Evolutionary conservation across 768 basidiomycete genomes (phyloP).

Genomic region (Leccinum boreale): DNA sequence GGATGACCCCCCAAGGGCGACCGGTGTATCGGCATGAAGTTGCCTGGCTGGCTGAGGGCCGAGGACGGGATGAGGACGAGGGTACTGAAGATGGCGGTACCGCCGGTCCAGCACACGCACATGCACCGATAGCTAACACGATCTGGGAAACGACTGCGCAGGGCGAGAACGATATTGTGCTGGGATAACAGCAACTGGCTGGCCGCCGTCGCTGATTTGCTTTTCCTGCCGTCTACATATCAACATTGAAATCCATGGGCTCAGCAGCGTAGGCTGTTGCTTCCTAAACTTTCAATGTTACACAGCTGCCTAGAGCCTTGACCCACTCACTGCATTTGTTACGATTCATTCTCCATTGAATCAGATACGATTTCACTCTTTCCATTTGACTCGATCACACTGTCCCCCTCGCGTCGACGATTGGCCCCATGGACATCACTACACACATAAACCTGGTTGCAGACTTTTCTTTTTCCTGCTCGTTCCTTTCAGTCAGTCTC

Average conservation of each 20-base stretch:
- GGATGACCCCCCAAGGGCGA: conserved; percentile 27
- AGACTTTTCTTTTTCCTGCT: conserved; percentile 6
- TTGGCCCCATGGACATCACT: conserved; percentile 9
- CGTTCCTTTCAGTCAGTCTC: background rate
- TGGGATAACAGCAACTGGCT: conserved; percentile 20
- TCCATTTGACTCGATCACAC: conserved; percentile 1
- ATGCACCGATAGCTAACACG: conserved; percentile 21
- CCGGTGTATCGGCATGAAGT: conserved; percentile 29
- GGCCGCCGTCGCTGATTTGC: conserved; percentile 2
- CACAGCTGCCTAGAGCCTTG: background rate
- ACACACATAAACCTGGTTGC: conserved; percentile 10
- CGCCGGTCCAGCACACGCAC: conserved; percentile 20
- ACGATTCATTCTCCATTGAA: conserved; percentile 3
- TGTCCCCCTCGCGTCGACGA: background rate
- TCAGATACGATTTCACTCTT: background rate
- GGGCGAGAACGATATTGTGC: conserved; percentile 29
- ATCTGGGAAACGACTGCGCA: conserved; percentile 29
- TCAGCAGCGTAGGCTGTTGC: conserved; percentile 1
- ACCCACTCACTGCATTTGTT: conserved; percentile 5
- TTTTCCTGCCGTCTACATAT: background rate
- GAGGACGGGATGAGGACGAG: conserved; percentile 18
- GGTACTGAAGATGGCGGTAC: conserved; percentile 12
- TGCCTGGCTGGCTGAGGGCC: conserved; percentile 23
- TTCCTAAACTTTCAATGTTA: background rate
- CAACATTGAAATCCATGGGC: background rate